Evolutionary conservation across 108 stramenopile species (phyloP).

Genomic region (Poteriospumella lacustris): DNA sequence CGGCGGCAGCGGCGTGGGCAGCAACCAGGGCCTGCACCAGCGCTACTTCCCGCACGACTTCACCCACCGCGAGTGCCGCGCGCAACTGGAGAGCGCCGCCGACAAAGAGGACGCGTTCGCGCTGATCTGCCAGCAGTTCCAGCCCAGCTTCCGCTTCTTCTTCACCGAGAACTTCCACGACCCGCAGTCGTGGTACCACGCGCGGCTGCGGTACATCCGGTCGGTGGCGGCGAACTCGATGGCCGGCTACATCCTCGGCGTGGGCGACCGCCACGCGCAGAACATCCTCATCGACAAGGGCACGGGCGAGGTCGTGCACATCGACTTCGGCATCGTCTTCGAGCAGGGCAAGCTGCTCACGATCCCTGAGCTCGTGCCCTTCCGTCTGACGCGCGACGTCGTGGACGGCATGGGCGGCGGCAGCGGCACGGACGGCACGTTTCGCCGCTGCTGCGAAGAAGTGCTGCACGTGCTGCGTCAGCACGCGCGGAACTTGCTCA

Average conservation of each 20-base stretch:
- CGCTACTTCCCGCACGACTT: slow-evolving; percentile 77
- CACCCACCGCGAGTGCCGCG: slow-evolving; percentile 56
- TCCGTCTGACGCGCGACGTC: slow-evolving; percentile 81
- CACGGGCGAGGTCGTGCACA: slow-evolving; percentile 90
- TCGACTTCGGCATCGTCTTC: slow-evolving; percentile 98
- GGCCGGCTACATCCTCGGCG: slow-evolving; percentile 94
- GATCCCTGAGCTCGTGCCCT: slow-evolving; percentile 89
- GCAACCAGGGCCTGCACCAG: slow-evolving; percentile 39
- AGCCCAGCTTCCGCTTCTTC: slow-evolving; percentile 88
- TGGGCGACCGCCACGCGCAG: slow-evolving; percentile 91
- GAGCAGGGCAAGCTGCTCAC: slow-evolving; percentile 85
- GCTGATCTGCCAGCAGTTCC: slow-evolving; percentile 66
- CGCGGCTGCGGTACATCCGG: slow-evolving; percentile 74
- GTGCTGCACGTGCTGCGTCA: slow-evolving; percentile 64
- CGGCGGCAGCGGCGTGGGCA: background rate
- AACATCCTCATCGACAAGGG: slow-evolving; percentile 86
- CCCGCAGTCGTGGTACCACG: slow-evolving; percentile 72
- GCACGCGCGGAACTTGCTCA: slow-evolving; percentile 69
- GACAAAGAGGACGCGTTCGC: slow-evolving; percentile 57
- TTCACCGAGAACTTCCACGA: slow-evolving; percentile 84
- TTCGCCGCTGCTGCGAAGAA: slow-evolving; percentile 66
- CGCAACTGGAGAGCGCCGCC: slow-evolving; percentile 44
- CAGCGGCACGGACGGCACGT: slow-evolving; percentile 82
- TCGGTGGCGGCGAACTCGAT: slow-evolving; percentile 87
- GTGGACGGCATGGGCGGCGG: slow-evolving; percentile 85